Base-by-base conservation (phyloP, 2,329 filamentous ascomycete genomes). In the Neopestalotiopsis rosae region DNA sequence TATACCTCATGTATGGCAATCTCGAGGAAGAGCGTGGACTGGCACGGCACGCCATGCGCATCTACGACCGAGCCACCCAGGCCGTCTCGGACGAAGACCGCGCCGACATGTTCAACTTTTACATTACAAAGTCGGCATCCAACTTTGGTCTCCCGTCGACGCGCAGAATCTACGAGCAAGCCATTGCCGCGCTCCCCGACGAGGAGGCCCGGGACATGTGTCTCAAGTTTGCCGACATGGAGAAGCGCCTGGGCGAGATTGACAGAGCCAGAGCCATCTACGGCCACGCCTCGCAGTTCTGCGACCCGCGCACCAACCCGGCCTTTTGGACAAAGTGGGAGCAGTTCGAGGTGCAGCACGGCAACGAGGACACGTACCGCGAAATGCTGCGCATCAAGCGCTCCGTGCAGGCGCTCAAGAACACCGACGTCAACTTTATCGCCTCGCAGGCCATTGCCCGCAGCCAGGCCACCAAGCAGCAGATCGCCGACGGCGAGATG, bases 291-390 rank as follows among this genome's bases (percentile, higher is more conserved):
- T 97, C 94, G 58, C 96, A 99, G 79, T 99, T 98, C 81, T 97
- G 94, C 82, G 97, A 99, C 80, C 96, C 96, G 9, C 88, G 97
- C 67, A 97, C 94, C 14, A 94, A 94, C 74, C 91, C 93, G 7
- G 90, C 88, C 17, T 99, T 98, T 83, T 99, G 97, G 97, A 88
- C 91, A 75, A 97, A 95, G 79, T 99, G 96, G 96, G 96, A 99
- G 81, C 88, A 91, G 67, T 99, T 99, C 80, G 97, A 99, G 81
- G 94, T 98, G 28, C 93, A 97, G 79, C 96, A 99, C 78, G 96
- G 96, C 72, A 99, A 99, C 82, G 97, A 99, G 80, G 96, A 99
- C 80, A 99, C 97, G 0, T 99, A 97, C 87, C 98, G 97, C 84
- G 96, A 99, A 80, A 99, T 99, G 96, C 86, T 98, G 71, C 91